phyloP scores from a whole-genome alignment of 139 green algal species.

The Zygnema cylindricum region DNA sequence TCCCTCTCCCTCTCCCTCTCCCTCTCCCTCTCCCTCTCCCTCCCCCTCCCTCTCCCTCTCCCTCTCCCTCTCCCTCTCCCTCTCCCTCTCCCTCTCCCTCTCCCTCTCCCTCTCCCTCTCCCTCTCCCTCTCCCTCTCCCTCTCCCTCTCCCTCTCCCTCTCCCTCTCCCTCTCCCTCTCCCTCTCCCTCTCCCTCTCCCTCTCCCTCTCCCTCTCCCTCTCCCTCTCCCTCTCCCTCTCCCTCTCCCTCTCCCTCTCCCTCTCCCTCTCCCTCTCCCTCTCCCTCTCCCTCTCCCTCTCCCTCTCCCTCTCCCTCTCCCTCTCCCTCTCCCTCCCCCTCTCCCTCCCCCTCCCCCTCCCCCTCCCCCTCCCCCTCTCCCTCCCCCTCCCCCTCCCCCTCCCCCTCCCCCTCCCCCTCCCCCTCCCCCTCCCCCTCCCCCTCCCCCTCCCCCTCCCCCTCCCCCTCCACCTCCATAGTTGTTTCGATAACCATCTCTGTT shows the following conservation, averaged over 20 bases:
- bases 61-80: slow-evolving; percentile 1
- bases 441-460: slow-evolving; percentile 20
- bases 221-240: not conserved
- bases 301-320: not conserved
- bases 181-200: slow-evolving; percentile 3
- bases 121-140: slow-evolving; percentile 12
- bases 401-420: not conserved
- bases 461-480: not conserved
- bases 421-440: not conserved
- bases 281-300: slow-evolving; percentile 3
- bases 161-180: not conserved
- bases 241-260: not conserved
- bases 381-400: not conserved
- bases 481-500: not conserved
- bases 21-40: not conserved
- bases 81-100: not conserved
- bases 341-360: not conserved
- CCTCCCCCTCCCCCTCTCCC: not conserved
- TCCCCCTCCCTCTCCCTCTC: not conserved
- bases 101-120: not conserved
- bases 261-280: not conserved
- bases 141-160: slow-evolving; percentile 3
- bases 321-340: not conserved
- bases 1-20: not conserved
- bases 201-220: not conserved